Conservation (phyloP, 2,329 filamentous ascomycete species). For the Amylocarpus encephaloides region DNA sequence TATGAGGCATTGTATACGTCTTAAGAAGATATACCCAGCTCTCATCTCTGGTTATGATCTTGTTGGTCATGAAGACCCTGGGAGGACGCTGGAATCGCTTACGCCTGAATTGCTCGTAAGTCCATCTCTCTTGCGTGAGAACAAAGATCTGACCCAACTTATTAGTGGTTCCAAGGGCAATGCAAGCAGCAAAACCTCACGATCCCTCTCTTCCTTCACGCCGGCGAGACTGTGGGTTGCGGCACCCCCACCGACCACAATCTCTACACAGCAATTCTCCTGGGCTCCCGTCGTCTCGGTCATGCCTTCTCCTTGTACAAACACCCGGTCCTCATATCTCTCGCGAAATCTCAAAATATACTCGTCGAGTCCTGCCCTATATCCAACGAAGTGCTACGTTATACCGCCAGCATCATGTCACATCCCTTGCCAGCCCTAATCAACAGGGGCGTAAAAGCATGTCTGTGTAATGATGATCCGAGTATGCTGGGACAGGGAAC, state of each 20-base stretch:
- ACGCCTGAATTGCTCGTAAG: conserved; percentile 51
- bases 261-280: conserved; percentile 76
- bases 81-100: conserved; percentile 65
- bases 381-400: conserved; percentile 77
- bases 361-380: conserved; percentile 84
- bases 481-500: conserved; percentile 78
- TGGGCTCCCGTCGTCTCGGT: conserved; percentile 78
- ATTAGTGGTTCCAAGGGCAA: conserved; percentile 80
- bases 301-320: conserved; percentile 83
- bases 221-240: conserved; percentile 75
- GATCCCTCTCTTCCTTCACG: conserved; percentile 91
- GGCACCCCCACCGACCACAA: conserved; percentile 65
- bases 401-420: conserved; percentile 65
- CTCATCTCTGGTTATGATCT: conserved; percentile 81
- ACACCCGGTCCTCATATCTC: conserved; percentile 77
- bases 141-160: too few relatives aligned
- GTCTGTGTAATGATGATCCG: conserved; percentile 84
- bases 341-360: conserved; percentile 79
- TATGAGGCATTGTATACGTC: conserved; percentile 78
- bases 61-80: conserved; percentile 76
- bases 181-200: conserved; percentile 67
- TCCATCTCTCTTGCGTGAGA: conserved; percentile 40
- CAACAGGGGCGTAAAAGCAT: conserved; percentile 72
- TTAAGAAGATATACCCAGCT: conserved; percentile 69
- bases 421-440: conserved; percentile 78